Percentiles rank a stretch among this genome's conserved stretches.
These are phyloP conservation scores for Lunularia cruciata DNA, from an alignment of 225 moss, liverwort and hornwort genomes.

Conservation along the genomic window DNA sequence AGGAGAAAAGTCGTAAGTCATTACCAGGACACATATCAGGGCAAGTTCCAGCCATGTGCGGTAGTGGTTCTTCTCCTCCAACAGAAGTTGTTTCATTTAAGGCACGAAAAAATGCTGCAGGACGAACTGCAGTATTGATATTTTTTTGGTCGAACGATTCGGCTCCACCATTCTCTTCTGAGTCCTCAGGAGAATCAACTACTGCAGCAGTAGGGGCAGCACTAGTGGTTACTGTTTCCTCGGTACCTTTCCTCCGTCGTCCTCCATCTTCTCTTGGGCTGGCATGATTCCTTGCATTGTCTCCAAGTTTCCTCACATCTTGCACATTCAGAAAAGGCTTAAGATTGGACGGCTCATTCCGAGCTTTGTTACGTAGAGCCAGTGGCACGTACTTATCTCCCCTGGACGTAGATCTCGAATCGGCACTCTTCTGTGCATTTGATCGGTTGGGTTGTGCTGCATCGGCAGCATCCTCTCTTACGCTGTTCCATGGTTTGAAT, in stretches of 20 bases:
- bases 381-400: conserved; percentile 6
- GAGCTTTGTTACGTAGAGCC: background rate
- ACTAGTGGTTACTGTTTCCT: conserved; percentile 1
- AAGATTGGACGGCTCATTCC: conserved; percentile 16
- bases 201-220: background rate
- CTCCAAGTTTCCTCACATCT: background rate
- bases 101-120: conserved; percentile 35
- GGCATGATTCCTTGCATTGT: background rate
- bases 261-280: conserved; percentile 7
- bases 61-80: conserved; percentile 50
- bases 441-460: conserved; percentile 27
- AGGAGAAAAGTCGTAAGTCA: conserved; percentile 22
- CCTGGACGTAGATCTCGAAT: conserved; percentile 4
- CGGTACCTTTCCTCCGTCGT: conserved; percentile 16
- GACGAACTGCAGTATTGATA: conserved; percentile 22
- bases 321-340: conserved; percentile 5
- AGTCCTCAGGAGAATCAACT: conserved; percentile 8
- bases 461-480: conserved; percentile 33
- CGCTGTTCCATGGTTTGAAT: conserved; percentile 19
- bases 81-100: conserved; percentile 21
- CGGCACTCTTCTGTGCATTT: conserved; percentile 1
- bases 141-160: conserved; percentile 11
- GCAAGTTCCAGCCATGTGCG: conserved; percentile 81
- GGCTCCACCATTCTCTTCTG: conserved; percentile 16
- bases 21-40: conserved; percentile 92